Percentiles rank a stretch among this genome's conserved stretches.
phyloP scores from a whole-genome alignment of 225 moss, liverwort and hornwort genomes.

The Polytrichum commune region DNA sequence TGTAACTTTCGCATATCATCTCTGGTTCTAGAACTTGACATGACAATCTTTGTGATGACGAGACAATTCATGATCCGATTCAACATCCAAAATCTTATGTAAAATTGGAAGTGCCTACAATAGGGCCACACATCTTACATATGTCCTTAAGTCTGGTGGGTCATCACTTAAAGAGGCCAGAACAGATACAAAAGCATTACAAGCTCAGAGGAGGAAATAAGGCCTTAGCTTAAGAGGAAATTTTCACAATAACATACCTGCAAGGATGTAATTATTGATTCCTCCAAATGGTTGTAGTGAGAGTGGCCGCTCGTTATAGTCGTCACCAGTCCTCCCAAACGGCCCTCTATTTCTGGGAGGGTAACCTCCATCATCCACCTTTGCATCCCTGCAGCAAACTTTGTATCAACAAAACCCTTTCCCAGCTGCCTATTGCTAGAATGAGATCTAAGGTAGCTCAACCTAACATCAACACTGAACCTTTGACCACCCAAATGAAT shows the following conservation, averaged over 20 bases:
- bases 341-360: slow-evolving; percentile 28
- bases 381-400: slow-evolving; percentile 30
- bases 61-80: too few relatives aligned
- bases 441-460: neutral
- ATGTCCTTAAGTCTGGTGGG: neutral
- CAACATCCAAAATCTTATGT: too few relatives aligned
- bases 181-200: neutral
- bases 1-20: too few relatives aligned
- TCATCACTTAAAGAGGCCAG: too few relatives aligned
- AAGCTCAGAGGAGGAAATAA: neutral
- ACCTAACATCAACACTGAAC: too few relatives aligned
- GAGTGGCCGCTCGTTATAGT: slow-evolving; percentile 21
- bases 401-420: neutral
- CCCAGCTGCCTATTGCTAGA: neutral
- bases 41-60: too few relatives aligned
- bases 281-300: slow-evolving; percentile 22
- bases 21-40: too few relatives aligned
- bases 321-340: slow-evolving; percentile 14
- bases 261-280: slow-evolving; percentile 66
- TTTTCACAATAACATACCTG: slow-evolving; percentile 38
- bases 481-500: too few relatives aligned
- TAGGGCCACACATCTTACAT: neutral
- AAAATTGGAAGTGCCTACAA: too few relatives aligned
- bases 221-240: neutral
- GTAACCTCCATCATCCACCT: slow-evolving; percentile 35